phyloP scores from a whole-genome alignment of 2,329 filamentous ascomycete genomes.

The Blastomyces parvus region DNA sequence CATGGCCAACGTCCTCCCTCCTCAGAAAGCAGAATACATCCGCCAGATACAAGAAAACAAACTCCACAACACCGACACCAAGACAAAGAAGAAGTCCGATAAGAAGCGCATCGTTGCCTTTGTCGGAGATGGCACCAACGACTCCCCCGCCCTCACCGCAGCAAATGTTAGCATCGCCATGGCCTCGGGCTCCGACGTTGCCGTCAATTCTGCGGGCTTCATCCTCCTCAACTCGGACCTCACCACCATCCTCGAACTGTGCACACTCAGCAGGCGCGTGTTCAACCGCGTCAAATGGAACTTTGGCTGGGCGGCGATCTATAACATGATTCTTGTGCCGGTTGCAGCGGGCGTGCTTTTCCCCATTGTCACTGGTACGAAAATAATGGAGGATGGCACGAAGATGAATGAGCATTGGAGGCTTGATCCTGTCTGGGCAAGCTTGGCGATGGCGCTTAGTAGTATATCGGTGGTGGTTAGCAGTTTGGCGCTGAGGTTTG shows the following conservation, averaged over 20 bases:
- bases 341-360: conserved; percentile 74
- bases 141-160: conserved; percentile 67
- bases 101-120: conserved; percentile 59
- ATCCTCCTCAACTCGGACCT: conserved; percentile 66
- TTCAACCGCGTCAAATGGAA: conserved; percentile 75
- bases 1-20: conserved; percentile 77
- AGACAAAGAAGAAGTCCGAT: conserved; percentile 7
- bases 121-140: conserved; percentile 81
- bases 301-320: conserved; percentile 75
- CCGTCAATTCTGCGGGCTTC: conserved; percentile 71
- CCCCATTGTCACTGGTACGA: conserved; percentile 41
- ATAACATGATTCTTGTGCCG: conserved; percentile 69
- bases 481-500: conserved; percentile 59
- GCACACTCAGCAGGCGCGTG: conserved; percentile 60
- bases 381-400: conserved; percentile 23
- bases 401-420: conserved; percentile 35
- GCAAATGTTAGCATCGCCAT: conserved; percentile 79
- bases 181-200: conserved; percentile 71
- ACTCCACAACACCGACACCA: conserved; percentile 25
- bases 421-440: conserved; percentile 60
- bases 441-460: conserved; percentile 84
- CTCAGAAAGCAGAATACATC: conserved; percentile 56
- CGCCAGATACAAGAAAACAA: conserved; percentile 42
- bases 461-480: conserved; percentile 82
- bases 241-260: conserved; percentile 59